Evolutionary conservation across 371 early-diverging fungal species (phyloP), one percentile per base, ranked within the genome.

Genomic region (Batkoa obscura): DNA sequence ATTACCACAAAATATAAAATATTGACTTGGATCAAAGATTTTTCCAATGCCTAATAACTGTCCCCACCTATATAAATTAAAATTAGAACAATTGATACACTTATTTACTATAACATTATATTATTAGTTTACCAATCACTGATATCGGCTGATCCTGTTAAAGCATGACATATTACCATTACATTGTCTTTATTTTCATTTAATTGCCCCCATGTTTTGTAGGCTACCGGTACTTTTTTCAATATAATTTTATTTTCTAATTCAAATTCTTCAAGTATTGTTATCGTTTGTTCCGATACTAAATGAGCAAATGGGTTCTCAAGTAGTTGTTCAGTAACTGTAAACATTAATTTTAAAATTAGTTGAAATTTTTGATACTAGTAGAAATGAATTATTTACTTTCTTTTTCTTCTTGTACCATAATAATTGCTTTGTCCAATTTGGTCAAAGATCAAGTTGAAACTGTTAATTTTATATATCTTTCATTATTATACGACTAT

Each of bases 101-200:
- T n/a, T n/a, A n/a, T n/a, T 41, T 2, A 32, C 32, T 32, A 58
- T 2, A 43, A 10, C 4, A 39, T 8, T 15, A 50, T 35, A 33
- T 10, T 3, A 34, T 10, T 41, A 9, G 62, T 68, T 64, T 70
- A 86, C 94, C 95, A 94, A 68, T 94, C 94, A 46, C 84, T 84
- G 0, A 90, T 93, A 67, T 94, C 97, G 3, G 90, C 77, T 57
- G 90, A 90, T 15, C 97, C 97, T 45, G 89, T 88, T 41, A 96
- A 68, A 2, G 97, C 97, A 71, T 96, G 97, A 64, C 95, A 96
- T 54, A 96, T 85, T 32, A 94, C 84, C 86, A 96, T 86, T 58
- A 80, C 88, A 67, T 96, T 96, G 59, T 81, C 72, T 6, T 69
- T 78, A 5, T 68, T 57, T 15, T 72, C 77, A 64, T 88, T 90